phyloP scores from a whole-genome alignment of 805 yeast genomes.

The Ogataea philodendri region DNA sequence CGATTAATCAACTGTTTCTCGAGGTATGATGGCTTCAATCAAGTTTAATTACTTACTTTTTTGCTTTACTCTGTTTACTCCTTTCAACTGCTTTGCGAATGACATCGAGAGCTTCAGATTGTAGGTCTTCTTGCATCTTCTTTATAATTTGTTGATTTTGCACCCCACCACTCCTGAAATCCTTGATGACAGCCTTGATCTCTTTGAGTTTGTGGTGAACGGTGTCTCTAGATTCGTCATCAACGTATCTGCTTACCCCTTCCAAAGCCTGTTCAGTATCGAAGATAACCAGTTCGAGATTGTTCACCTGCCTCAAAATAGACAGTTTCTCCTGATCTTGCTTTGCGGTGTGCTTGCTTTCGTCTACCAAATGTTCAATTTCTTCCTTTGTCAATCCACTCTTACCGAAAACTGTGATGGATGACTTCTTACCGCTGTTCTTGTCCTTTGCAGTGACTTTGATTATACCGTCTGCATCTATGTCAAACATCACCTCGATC shows the following conservation, averaged over 20 bases:
- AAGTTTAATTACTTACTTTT: too few relatives aligned
- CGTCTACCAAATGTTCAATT: constrained; percentile 87
- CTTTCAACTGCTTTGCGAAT: constrained; percentile 30
- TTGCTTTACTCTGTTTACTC: constrained; percentile 13
- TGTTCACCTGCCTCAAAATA: constrained; percentile 79
- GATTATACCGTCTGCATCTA: constrained; percentile 96
- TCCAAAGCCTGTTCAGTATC: constrained; percentile 36
- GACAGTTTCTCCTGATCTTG: constrained; percentile 50
- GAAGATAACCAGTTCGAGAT: constrained; percentile 36
- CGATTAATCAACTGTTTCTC: too few relatives aligned
- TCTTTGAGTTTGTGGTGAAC: constrained; percentile 24
- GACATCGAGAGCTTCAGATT: constrained; percentile 28
- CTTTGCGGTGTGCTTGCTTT: constrained; percentile 85
- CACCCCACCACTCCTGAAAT: constrained; percentile 32
- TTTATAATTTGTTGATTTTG: constrained; percentile 30
- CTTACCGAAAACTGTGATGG: constrained; percentile 94
- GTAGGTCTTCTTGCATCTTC: constrained; percentile 37
- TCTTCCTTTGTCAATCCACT: constrained; percentile 89
- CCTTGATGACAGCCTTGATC: constrained; percentile 31
- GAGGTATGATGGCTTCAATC: too few relatives aligned
- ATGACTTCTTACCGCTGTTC: constrained; percentile 90
- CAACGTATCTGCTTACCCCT: constrained; percentile 25
- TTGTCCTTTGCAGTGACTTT: constrained; percentile 93
- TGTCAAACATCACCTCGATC: constrained; percentile 89
- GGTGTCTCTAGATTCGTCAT: constrained; percentile 12